Evolutionary conservation across 306 rosid genomes (phyloP).

Genomic region (Pterocarpus macrocarpus): DNA sequence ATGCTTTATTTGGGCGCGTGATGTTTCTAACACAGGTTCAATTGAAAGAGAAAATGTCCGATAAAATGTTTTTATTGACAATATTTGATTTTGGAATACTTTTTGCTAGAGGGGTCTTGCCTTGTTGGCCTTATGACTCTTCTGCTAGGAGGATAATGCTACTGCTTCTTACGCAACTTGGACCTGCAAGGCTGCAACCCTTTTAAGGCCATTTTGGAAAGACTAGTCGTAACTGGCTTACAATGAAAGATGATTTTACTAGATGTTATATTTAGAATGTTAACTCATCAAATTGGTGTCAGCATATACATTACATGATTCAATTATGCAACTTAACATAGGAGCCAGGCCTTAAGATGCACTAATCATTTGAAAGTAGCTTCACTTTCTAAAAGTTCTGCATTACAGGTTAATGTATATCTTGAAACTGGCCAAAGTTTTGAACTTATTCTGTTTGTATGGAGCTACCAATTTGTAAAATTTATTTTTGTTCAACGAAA

Average conservation of each 20-base stretch:
- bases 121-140: not conserved
- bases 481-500: not conserved
- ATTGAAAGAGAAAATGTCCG: not conserved
- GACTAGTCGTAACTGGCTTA: not conserved
- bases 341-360: constrained; percentile 16
- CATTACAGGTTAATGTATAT: constrained; percentile 6
- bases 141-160: not conserved
- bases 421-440: constrained; percentile 23
- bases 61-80: not conserved
- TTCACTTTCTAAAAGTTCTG: constrained; percentile 21
- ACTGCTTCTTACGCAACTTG: not conserved
- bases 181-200: no score
- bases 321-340: not conserved
- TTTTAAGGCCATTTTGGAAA: not conserved
- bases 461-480: not conserved
- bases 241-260: not conserved
- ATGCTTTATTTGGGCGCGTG: not conserved
- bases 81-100: not conserved
- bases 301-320: constrained; percentile 9
- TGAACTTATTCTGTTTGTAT: constrained; percentile 18
- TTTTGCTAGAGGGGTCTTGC: constrained; percentile 4
- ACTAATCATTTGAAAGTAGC: not conserved
- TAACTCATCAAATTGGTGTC: not conserved
- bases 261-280: no score
- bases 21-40: constrained; percentile 12